Evolutionary conservation across 192 early-diverging fungal species (phyloP), one percentile per base, ranked within the genome.

Genomic region (Piromyces sp.): DNA sequence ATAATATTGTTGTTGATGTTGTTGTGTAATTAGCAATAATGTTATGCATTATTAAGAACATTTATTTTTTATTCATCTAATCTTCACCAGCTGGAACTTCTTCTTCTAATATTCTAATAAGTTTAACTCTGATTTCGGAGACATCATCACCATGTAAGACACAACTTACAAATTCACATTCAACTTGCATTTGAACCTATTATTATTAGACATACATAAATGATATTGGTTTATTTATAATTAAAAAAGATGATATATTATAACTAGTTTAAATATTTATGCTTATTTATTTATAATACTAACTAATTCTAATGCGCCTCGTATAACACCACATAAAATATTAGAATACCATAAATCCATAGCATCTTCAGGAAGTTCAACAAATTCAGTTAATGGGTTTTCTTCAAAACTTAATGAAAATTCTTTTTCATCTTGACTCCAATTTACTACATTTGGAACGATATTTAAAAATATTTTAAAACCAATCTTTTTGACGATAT

Each of bases 381-480:
- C 96, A 90, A 96, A 98, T 83, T 99, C 98, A 80, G 96, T 92
- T 79, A 99, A 87, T 13, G 98, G 98, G 83, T 99, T 99, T 38
- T 98, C 97, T 30, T 98, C 97, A 30, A 99, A 83, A 2, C 96
- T 85, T 13, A 99, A 86, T n/a, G 96, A 97, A 82, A 97, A 98
- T 85, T 97, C 96, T 82, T 93, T 93, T 13, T 84, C 85, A 85
- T 98, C 95, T 12, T 90, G 58, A 13, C 95, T 93, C 91, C 93
- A 94, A 82, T 93, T 94, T 26, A 95, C 84, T 30, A 99, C 87
- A 3, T 87, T 89, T 0, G 98, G 98, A 31, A 93, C 88, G 33
- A 98, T 94, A 83, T 95, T 95, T 51, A 99, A 91, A 86, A 97
- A 98, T 83, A 96, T 93, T 84, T 96, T 96, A 91, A 99, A 99